These are phyloP conservation scores for Hymenoscyphus infarciens DNA, from an alignment of 2,329 filamentous ascomycete species.

Conservation along the genomic window DNA sequence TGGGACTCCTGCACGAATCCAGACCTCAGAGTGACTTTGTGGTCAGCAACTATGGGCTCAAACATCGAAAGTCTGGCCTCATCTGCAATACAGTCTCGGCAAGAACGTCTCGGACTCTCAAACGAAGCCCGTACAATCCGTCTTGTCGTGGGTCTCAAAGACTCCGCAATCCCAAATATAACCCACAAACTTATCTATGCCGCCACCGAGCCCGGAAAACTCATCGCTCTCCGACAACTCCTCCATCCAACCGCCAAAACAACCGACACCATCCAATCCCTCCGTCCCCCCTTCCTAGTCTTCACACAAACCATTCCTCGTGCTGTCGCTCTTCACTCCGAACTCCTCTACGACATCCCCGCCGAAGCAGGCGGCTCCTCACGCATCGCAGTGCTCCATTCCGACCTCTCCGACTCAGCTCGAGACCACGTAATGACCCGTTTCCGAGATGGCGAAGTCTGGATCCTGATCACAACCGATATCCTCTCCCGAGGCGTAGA, in stretches of 20 bases:
- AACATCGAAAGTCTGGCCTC: conserved; percentile 78
- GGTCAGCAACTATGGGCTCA: conserved; percentile 97
- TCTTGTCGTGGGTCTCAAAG: conserved; percentile 92
- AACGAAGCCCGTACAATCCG: conserved; percentile 61
- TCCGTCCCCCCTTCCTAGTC: conserved; percentile 87
- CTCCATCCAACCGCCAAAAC: conserved; percentile 68
- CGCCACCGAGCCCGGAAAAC: conserved; percentile 88
- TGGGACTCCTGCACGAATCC: conserved; percentile 75
- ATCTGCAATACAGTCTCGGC: conserved; percentile 60
- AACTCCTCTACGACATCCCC: conserved; percentile 93
- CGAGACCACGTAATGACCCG: conserved; percentile 80
- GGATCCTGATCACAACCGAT: conserved; percentile 95
- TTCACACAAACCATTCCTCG: conserved; percentile 96
- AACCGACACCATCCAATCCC: conserved; percentile 41
- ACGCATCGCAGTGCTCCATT: conserved; percentile 86
- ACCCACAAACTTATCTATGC: conserved; percentile 86
- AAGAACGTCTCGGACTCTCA: conserved; percentile 37
- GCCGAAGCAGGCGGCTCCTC: conserved; percentile 78
- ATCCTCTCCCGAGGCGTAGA: conserved; percentile 89
- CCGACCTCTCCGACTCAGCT: conserved; percentile 71
- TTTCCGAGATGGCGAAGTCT: conserved; percentile 89
- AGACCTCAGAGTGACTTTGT: conserved; percentile 72
- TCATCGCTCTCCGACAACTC: conserved; percentile 85
- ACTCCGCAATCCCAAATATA: conserved; percentile 90
- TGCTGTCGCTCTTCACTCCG: conserved; percentile 80